Evolutionary conservation across 1,284 basidiomycete species (phyloP), one percentile per base, ranked within the genome.

Genomic region (Cutaneotrichosporon cavernicola): DNA sequence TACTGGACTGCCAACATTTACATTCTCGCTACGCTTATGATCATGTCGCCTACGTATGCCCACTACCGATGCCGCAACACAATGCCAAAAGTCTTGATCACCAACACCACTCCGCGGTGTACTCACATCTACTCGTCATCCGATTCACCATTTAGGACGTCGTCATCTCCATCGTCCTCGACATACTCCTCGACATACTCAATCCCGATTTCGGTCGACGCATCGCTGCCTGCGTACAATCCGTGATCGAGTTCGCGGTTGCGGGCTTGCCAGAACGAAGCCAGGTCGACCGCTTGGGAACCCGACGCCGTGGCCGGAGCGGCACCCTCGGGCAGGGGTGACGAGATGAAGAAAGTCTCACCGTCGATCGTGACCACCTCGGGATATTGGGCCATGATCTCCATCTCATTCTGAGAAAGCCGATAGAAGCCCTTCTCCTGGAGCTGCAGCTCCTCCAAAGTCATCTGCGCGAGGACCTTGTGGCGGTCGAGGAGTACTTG

Each of bases 381-480:
- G 14, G 55, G 55, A 18, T 56, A 56, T 14, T 56, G 38, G 38
- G 22, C 7, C 26, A 43, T 3, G 14, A 40, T 30, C 14, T 56
- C 55, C 22, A 56, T 40, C 38, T 56, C 36, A 11, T 38, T 38
- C 14, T 13, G 8, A 3, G 55, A 40, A 38, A 56, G 38, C 5
- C 55, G 55, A 22, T 56, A 56, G 36, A 56, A 56, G 2, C 55
- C 55, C 26, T 56, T 43, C 14, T 56, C 38, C 38, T 56, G 55
- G 13, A 56, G 55, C 22, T 38, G 21, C n/a, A 43, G 9, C 38
- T 56, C 55, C 14, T 36, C 55, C 6, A 11, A 22, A 9, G 22
- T n/a, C 16, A 30, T 5, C 38, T 56, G 55, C 26, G 55, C 55
- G 22, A 56, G 22, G 6, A 43, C 38, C 55, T 56, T 56, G 55